Percentiles rank a stretch among this genome's conserved stretches.
Evolutionary conservation across 2,329 filamentous ascomycete genomes (phyloP).

Genomic region (Curvularia verruculosa): DNA sequence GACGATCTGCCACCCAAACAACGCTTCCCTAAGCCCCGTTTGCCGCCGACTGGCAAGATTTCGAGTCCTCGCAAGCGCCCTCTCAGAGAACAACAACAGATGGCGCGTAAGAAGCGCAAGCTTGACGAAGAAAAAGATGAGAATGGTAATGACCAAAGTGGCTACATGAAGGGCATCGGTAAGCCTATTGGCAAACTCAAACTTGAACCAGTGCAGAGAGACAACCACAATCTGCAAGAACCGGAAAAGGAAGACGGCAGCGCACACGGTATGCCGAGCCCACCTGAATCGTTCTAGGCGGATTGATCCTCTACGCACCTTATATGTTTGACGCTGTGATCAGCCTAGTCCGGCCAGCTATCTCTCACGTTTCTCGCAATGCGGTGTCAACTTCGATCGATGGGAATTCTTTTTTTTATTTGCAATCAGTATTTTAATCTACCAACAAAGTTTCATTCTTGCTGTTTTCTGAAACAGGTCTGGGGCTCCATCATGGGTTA

Average conservation of each 20-base stretch:
- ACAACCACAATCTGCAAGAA: constrained; percentile 64
- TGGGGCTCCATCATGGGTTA: background rate
- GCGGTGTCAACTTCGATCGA: background rate
- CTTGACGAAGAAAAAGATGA: constrained; percentile 55
- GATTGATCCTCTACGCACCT: background rate
- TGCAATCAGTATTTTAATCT: constrained; percentile 21
- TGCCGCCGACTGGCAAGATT: constrained; percentile 82
- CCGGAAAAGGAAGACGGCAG: constrained; percentile 72
- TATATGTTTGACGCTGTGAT: background rate
- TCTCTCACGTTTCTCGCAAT: constrained; percentile 9
- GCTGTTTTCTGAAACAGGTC: constrained; percentile 1
- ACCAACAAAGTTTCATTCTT: constrained; percentile 12
- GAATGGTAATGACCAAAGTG: constrained; percentile 35
- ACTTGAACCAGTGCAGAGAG: constrained; percentile 61
- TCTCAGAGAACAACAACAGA: constrained; percentile 78
- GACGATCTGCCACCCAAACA: constrained; percentile 95
- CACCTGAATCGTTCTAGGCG: constrained; percentile 68
- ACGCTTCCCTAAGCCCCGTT: constrained; percentile 66
- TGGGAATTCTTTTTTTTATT: constrained; percentile 1
- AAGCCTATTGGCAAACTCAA: constrained; percentile 63
- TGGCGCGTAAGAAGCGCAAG: constrained; percentile 89
- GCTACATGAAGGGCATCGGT: constrained; percentile 50
- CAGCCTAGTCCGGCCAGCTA: background rate
- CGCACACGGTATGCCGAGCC: constrained; percentile 78
- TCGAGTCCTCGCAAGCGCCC: constrained; percentile 82